Evolutionary conservation across 257 asterid species (phyloP), one percentile per base, ranked within the genome.

Genomic region (Striga asiatica): DNA sequence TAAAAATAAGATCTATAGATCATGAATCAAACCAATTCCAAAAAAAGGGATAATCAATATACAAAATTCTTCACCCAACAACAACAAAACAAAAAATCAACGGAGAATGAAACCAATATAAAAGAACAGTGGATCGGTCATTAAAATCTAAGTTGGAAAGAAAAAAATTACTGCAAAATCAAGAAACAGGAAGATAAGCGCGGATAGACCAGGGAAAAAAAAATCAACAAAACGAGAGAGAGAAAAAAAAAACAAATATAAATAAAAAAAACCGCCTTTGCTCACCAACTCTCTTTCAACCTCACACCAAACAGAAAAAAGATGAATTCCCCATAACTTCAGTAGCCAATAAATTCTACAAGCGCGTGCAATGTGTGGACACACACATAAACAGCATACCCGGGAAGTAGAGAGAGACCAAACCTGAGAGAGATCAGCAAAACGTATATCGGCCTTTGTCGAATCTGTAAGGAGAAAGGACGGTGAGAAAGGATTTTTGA

Each of bases 391-490:
- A 48, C n/a, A n/a, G n/a, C n/a, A n/a, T n/a, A n/a, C n/a, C n/a
- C n/a, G 54, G n/a, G n/a, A n/a, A 16, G 22, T 22, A 8, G 66
- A 32, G 21, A 17, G n/a, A n/a, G n/a, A n/a, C n/a, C 2, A 17
- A 51, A 56, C 56, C 58, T 50, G 62, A 60, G 61, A 25, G n/a
- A 5, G 66, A 65, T 59, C 51, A 70, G 70, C 64, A 51, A 71
- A 65, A 55, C 38, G 50, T 43, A 55, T 49, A 50, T 28, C 23
- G 60, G 38, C 20, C n/a, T 53, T 38, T 1, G 56, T 7, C 43
- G 50, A 19, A 53, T 24, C 19, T 58, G 51, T 21, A 2, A 5
- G 66, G 29, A 51, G 66, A 56, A 24, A 50, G n/a, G 68, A 65
- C 25, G 65, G 50, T 58, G 43, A 48, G 32, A 52, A 28, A 12